phyloP scores from a whole-genome alignment of 345 rosid species.

The Theobroma cacao region DNA sequence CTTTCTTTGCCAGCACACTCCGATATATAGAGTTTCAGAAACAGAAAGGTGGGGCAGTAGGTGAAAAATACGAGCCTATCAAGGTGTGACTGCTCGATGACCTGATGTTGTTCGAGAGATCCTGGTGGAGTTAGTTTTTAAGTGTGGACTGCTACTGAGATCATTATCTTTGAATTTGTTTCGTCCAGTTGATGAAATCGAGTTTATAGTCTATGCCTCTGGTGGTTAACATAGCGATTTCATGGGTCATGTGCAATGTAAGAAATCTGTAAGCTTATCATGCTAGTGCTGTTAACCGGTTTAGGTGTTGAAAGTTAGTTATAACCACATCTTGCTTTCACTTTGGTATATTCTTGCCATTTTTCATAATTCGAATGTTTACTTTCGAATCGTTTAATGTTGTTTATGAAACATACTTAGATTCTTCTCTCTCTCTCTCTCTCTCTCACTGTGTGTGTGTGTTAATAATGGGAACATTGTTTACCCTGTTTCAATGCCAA shows the following conservation, averaged over 20 bases:
- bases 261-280: background rate
- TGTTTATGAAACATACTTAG: background rate
- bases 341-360: background rate
- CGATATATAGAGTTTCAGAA: constrained; percentile 87
- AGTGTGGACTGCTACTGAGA: background rate
- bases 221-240: background rate
- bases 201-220: background rate
- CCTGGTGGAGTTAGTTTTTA: background rate
- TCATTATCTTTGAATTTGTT: constrained; percentile 8
- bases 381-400: background rate
- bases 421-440: background rate
- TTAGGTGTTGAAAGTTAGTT: background rate
- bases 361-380: background rate
- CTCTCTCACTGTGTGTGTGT: too few relatives aligned
- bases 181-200: background rate
- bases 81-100: constrained; percentile 44
- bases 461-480: background rate
- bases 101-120: background rate
- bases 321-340: background rate
- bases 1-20: constrained; percentile 74
- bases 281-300: background rate
- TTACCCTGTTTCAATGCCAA: too few relatives aligned
- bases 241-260: background rate
- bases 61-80: constrained; percentile 75
- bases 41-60: constrained; percentile 86